phyloP scores from a whole-genome alignment of 306 rosid genomes.

The Lathyrus oleraceus region DNA sequence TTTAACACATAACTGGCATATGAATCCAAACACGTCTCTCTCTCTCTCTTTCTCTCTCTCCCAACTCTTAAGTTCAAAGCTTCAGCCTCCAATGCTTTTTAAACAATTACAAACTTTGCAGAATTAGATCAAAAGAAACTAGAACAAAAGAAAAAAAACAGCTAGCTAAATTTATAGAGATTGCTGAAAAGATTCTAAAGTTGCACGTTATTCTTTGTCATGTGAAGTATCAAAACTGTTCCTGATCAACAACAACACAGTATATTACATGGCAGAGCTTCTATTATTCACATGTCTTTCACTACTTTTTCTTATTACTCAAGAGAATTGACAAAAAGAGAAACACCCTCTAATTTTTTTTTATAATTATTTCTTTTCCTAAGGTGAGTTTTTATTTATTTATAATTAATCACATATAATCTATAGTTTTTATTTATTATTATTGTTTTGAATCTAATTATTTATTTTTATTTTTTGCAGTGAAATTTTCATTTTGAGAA shows the following conservation, averaged over 20 bases:
- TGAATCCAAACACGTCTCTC: slow-evolving; percentile 40
- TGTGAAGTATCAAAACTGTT: slow-evolving; percentile 1
- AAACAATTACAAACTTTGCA: slow-evolving; percentile 43
- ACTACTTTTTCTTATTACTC: slow-evolving; percentile 30
- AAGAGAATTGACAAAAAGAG: slow-evolving; percentile 20
- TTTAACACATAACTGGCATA: slow-evolving; percentile 33
- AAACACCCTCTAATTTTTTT: slow-evolving; percentile 9
- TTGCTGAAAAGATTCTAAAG: not conserved
- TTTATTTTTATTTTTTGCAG: slow-evolving; percentile 9
- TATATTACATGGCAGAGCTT: slow-evolving; percentile 36
- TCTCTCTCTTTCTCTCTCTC: slow-evolving; percentile 27
- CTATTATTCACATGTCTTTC: slow-evolving; percentile 55
- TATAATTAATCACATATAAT: not conserved
- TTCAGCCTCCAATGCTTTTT: slow-evolving; percentile 30
- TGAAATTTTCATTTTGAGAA: slow-evolving; percentile 2
- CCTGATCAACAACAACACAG: not conserved
- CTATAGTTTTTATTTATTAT: not conserved
- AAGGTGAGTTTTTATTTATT: slow-evolving; percentile 38
- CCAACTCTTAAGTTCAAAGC: slow-evolving; percentile 28
- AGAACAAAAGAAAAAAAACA: slow-evolving; percentile 19
- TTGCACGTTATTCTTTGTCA: not conserved
- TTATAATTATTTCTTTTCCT: not conserved
- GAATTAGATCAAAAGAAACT: slow-evolving; percentile 22
- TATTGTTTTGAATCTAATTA: slow-evolving; percentile 15
- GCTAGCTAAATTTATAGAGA: slow-evolving; percentile 24